These are phyloP conservation scores for Mucor ambiguus DNA, from an alignment of 371 early-diverging fungal species.

Conservation along the genomic window DNA sequence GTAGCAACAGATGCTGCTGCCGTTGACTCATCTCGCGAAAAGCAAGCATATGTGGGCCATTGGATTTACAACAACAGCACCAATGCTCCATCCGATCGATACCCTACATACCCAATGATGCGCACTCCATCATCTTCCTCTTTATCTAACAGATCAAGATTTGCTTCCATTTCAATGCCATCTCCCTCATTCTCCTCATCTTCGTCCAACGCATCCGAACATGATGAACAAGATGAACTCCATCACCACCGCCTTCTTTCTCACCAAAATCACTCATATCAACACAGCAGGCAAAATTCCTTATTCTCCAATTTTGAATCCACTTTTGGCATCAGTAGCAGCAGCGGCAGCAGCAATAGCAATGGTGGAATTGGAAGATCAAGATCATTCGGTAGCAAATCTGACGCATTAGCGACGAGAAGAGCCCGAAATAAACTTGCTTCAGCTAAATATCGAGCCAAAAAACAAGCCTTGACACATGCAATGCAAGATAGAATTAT, in stretches of 20 bases:
- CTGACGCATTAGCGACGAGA: constrained; percentile 18
- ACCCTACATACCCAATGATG: neutral
- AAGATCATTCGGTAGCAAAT: neutral
- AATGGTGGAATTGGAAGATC: neutral
- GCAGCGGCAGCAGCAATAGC: neutral
- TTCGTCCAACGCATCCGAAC: neutral
- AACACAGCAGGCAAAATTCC: neutral
- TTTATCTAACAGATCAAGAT: neutral
- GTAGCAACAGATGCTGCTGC: neutral
- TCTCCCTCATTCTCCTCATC: constrained; percentile 8
- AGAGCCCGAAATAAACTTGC: constrained; percentile 68
- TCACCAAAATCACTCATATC: neutral
- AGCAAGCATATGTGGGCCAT: neutral
- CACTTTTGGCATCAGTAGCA: neutral
- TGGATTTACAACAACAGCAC: neutral
- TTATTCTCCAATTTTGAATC: neutral
- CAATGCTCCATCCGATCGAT: neutral
- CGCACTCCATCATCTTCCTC: neutral
- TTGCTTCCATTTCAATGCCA: neutral
- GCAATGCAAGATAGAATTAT: constrained; percentile 27
- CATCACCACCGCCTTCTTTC: neutral
- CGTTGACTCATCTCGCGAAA: neutral
- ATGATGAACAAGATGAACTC: constrained; percentile 4
- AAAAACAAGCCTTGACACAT: constrained; percentile 41
- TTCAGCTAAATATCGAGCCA: constrained; percentile 68